Base-by-base conservation (phyloP, 805 yeast species). In the Starmera caribaea region DNA sequence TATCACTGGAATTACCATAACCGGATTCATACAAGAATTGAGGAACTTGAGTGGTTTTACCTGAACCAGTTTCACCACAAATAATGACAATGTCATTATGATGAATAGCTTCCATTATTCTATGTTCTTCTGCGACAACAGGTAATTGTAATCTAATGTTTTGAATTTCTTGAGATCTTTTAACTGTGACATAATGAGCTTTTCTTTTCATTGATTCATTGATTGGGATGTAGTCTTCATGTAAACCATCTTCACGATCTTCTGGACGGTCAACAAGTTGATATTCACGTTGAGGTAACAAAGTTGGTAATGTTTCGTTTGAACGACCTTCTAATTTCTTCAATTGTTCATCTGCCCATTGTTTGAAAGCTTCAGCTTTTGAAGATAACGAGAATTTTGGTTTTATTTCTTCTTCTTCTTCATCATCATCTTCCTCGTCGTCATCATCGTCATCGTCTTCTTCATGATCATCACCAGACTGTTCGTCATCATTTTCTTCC, bases 51-150 rank as follows among this genome's bases (percentile, higher is more conserved):
- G 99, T 92, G 2, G 98, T 92, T 59, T 92, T 92, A 62, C 98
- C 98, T 3, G 97, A 88, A 51, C 98, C 98, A 1, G 98, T 92
- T 52, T 89, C 97, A 69, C 98, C 98, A 65, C 97, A 90, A 21
- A 92, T 71, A 12, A 92, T 81, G 0, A 89, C 78, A 44, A 90
- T 82, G 52, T 89, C 96, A 54, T 90, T 84, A 53, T 90, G 94
- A 55, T 84, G 85, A 38, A 92, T 74, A 1, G 96, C 95, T 57
- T 92, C 99, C 97, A 92, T 87, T 37, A 92, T 84, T 40, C 78
- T 68, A 57, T 86, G 95, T 54, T 92, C 99, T 58, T 87, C 95
- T 7, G 81, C 81, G 45, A 75, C 83, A 0, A 92, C 97, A 1
- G 99, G 99, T 15, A 92, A 65, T 38, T 77, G 71, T 62, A 78